Base-by-base conservation (phyloP, 257 asterid genomes). In the Ilex asprella region DNA sequence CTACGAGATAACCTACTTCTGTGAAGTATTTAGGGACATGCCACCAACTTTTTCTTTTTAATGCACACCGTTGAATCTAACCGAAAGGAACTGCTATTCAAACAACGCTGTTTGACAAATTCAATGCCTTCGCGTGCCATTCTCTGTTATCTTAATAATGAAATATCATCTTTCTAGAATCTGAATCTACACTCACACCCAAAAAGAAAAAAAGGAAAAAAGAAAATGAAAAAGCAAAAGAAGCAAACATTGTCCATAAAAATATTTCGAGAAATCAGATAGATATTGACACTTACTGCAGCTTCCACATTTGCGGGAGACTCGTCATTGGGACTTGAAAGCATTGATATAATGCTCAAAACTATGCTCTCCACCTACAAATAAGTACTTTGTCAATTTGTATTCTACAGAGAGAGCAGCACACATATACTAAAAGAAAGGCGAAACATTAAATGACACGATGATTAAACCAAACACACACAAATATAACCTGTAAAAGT, bases 271-370 rank as follows among this genome's bases (percentile, higher is more conserved):
- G 41, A 49, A 49, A 49, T 49, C 16, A 11, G 54, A 12, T 44
- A 44, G 50, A 49, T 49, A 63, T 56, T 68, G 64, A 46, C 51
- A 89, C 97, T 86, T 87, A 93, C 99, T 67, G 97, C 97, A 67
- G 99, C 97, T 81, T 93, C 99, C 16, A 93, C 96, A 54, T 93
- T 93, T 12, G 99, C 99, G 31, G 99, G 99, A 31, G 99, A 93
- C 61, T 93, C 99, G 16, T 93, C 99, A 56, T 93, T 93, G 16
- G 99, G 99, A 77, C 99, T 73, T 60, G 99, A 93, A 67, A 93
- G 94, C 99, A 93, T 93, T 54, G 99, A 93, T 82, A 93, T 87
- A 76, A 93, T 89, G 85, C 99, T 93, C 72, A 93, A 79, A 70
- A 93, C 91, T 74, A 93, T 93, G 67, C 99, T 93, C 93, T 93